These are phyloP conservation scores for Haematococcus sp. DNA, from an alignment of 139 green algal species.

Conservation along the genomic window DNA sequence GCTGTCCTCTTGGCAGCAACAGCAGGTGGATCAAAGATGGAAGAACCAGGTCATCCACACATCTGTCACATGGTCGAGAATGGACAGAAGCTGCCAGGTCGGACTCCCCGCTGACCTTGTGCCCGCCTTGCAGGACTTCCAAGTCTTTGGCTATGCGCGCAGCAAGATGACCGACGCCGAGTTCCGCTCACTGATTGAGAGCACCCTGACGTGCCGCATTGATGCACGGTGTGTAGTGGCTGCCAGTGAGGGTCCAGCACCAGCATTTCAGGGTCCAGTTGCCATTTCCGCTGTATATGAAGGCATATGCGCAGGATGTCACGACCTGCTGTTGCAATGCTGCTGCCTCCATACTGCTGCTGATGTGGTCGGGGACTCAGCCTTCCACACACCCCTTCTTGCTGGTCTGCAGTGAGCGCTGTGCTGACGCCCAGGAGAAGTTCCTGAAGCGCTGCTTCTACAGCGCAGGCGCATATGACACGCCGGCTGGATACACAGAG, in stretches of 20 bases:
- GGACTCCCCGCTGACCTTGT: neutral
- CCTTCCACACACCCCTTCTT: neutral
- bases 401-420: slow-evolving; percentile 55
- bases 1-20: neutral
- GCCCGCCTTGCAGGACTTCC: slow-evolving; percentile 71
- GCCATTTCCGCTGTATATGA: too few species aligned
- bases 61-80: neutral
- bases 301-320: too few species aligned
- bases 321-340: too few species aligned
- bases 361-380: too few species aligned
- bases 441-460: slow-evolving; percentile 94
- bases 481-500: slow-evolving; percentile 59
- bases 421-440: slow-evolving; percentile 62
- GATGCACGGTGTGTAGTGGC: slow-evolving; percentile 35
- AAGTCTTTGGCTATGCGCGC: slow-evolving; percentile 90
- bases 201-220: slow-evolving; percentile 82
- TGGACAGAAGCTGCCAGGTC: neutral
- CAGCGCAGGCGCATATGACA: slow-evolving; percentile 50
- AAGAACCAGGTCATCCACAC: too few species aligned
- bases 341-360: too few species aligned
- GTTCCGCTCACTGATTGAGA: slow-evolving; percentile 81
- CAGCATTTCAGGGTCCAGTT: too few species aligned
- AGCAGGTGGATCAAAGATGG: neutral
- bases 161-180: slow-evolving; percentile 87
- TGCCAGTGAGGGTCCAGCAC: neutral